phyloP scores from a whole-genome alignment of 2,329 filamentous ascomycete species.

The Claviceps digitariae region DNA sequence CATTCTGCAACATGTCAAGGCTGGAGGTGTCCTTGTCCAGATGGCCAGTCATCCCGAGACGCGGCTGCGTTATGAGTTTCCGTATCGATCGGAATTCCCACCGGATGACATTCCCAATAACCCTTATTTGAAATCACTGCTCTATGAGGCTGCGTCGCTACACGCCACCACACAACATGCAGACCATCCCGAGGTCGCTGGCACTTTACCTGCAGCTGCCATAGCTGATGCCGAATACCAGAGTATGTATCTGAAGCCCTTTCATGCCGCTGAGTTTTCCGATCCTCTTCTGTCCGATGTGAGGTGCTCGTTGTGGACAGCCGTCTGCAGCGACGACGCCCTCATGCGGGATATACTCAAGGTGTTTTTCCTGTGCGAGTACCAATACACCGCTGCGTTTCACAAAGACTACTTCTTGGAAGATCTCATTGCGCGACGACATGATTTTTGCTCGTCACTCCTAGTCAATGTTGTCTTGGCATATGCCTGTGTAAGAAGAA shows the following conservation, averaged over 20 bases:
- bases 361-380: conserved; percentile 20
- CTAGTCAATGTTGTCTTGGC: conserved; percentile 26
- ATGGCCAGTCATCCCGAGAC: conserved; percentile 24
- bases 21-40: conserved; percentile 25
- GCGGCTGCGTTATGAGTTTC: conserved; percentile 25
- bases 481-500: conserved; percentile 19
- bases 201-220: not conserved
- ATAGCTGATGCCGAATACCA: conserved; percentile 5
- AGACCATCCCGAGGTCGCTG: not conserved
- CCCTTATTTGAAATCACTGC: conserved; percentile 13
- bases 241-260: conserved; percentile 21
- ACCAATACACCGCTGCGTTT: conserved; percentile 21
- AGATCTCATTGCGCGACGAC: conserved; percentile 19
- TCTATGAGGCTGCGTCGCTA: conserved; percentile 13
- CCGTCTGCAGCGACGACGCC: conserved; percentile 19
- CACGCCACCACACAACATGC: not conserved
- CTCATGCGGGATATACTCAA: conserved; percentile 20
- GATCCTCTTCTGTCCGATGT: conserved; percentile 19
- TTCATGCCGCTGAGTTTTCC: conserved; percentile 20
- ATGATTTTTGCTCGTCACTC: conserved; percentile 24
- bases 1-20: conserved; percentile 20
- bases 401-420: conserved; percentile 27
- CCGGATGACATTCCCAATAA: conserved; percentile 8
- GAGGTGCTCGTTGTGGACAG: conserved; percentile 23
- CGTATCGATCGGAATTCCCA: conserved; percentile 16